Base-by-base conservation (phyloP, 148 eudicot genomes). In the Vaccinium darrowii region DNA sequence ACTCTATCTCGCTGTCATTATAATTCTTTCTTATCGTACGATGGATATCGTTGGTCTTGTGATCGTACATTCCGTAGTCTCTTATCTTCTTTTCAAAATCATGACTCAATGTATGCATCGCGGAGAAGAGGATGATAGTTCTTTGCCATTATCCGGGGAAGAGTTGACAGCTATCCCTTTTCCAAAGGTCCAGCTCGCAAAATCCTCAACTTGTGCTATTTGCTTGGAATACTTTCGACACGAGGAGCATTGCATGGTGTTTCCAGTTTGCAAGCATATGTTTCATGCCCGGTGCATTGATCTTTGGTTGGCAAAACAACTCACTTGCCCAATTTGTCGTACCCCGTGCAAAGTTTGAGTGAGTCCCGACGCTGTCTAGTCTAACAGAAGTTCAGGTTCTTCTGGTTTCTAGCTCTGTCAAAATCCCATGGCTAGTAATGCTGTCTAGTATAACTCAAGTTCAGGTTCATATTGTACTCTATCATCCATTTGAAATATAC, bases 231-330 rank as follows among this genome's bases (percentile, higher is more conserved):
- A 57, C 56, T 83, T 89, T 21, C 50, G 15, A 69, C 49, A 36
- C 7, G 23, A 50, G 18, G 74, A 87, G 57, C 47, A 72, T 4
- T 85, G 89, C 67, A 82, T 85, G 58, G 72, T 57, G 8, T 77
- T 89, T 13, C 91, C 89, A 3, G 76, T 52, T 50, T 89, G 91
- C 67, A 82, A 53, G 13, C 91, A 89, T 71, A 80, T 87, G n/a
- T 89, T 87, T 36, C 91, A 89, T 63, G 73, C 84, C 14, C 82
- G 58, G 16, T 89, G 91, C 30, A 87, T 89, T 74, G 91, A 89
- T 71, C 81, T 76, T 75, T 89, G 89, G 89, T 23, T 85, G 67
- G 76, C 60, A 0, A 83, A 62, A 80, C 76, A 49, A 9, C 80
- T 63, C 52, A 85, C 79, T 65, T 89, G 91, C 63, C 91, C 91